Evolutionary conservation across 371 early-diverging fungal species (phyloP), one percentile per base, ranked within the genome.

Genomic region (Apophysomyces sp.): DNA sequence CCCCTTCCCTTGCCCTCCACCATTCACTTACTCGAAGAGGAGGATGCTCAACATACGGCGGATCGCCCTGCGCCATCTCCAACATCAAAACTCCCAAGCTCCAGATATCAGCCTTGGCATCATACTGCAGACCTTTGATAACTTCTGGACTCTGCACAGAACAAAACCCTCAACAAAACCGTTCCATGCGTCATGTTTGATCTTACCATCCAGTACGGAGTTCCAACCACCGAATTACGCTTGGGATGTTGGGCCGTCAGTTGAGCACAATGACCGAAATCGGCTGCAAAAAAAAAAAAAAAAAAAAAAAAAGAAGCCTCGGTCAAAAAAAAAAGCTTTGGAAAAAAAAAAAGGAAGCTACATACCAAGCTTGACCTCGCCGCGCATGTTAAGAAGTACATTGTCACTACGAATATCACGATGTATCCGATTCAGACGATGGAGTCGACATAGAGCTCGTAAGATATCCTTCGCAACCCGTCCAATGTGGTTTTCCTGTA

Each of bases 371-470:
- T 92, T 92, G 55, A 93, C 85, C 60, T 84, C 88, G 1, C 93
- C 93, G 18, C 85, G 72, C 37, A 78, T 70, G 64, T 90, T 89
- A 29, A 92, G 68, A 26, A 92, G 67, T 34, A 92, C 80, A 62
- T 92, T 92, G 72, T 92, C 93, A 68, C 93, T 92, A 61, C 88
- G 90, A 62, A 97, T 89, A 78, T 97, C 97, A 57, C 99, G 89
- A 74, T 99, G 99, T 60, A 98, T 93, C 39, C 98, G 94, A 54
- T 87, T 81, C 28, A 90, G 82, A 31, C 87, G 77, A 76, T 99
- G 99, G 30, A 99, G 71, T 69, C 95, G 95, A 26, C 88, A 85
- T 44, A 99, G 74, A 4, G 94, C 99, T 34, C 87, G 84, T 32
- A 97, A 66, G 26, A 94, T 84, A 71, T 97, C 97, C 53, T 86